These are phyloP conservation scores for Cnidoscolus chayamansa DNA, from an alignment of 441 rosid genomes.

Conservation along the genomic window DNA sequence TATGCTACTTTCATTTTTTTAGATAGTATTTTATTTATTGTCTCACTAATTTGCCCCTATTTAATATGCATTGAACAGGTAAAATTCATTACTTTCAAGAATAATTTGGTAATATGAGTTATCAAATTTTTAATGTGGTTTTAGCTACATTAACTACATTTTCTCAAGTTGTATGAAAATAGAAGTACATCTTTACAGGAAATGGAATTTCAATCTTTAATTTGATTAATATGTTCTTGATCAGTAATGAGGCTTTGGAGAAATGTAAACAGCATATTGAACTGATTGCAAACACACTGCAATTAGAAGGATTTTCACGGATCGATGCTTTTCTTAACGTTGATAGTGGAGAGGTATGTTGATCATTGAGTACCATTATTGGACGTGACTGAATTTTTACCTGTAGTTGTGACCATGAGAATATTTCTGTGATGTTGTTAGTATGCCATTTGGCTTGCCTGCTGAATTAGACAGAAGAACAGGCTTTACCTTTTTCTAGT, in stretches of 20 bases:
- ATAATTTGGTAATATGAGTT: no score
- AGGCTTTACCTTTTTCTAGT: background rate
- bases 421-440: background rate
- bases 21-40: no score
- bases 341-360: slow-evolving; percentile 83
- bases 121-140: no score
- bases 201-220: background rate
- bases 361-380: background rate
- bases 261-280: slow-evolving; percentile 72
- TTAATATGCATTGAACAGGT: no score
- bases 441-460: background rate
- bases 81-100: no score
- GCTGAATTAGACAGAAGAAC: background rate
- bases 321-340: slow-evolving; percentile 89
- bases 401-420: background rate
- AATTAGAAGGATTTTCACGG: slow-evolving; percentile 84
- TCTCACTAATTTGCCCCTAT: no score
- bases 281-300: slow-evolving; percentile 70
- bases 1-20: no score
- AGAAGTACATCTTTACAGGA: no score
- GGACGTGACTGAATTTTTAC: background rate
- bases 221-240: slow-evolving; percentile 18
- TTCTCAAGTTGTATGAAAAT: background rate
- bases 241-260: slow-evolving; percentile 61
- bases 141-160: background rate